Conservation (phyloP, 352 stramenopile species). For the Plasmopara viticola region DNA sequence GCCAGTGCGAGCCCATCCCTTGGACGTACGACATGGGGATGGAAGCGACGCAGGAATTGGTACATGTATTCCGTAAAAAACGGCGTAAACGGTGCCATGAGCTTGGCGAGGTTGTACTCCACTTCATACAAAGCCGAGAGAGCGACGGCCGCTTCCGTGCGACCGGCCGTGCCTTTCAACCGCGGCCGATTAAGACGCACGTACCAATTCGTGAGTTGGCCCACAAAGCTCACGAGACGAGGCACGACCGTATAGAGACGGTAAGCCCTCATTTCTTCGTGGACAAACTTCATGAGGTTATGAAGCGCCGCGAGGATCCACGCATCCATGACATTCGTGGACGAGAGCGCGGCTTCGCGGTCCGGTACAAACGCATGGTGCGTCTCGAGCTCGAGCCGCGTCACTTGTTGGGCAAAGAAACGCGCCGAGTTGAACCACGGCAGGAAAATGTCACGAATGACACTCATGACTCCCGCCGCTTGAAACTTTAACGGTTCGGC, state of each 20-base stretch:
- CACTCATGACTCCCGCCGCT: conserved; percentile 92
- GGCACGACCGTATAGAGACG: conserved; percentile 99
- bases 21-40: conserved; percentile 78
- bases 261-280: conserved; percentile 98
- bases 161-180: conserved; percentile 93
- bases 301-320: conserved; percentile 98
- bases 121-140: conserved; percentile 98
- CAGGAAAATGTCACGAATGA: conserved; percentile 98
- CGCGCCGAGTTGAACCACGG: conserved; percentile 99
- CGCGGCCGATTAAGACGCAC: conserved; percentile 97
- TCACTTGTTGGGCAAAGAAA: conserved; percentile 98
- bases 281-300: conserved; percentile 96
- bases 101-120: conserved; percentile 89
- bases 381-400: conserved; percentile 87
- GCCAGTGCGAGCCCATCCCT: conserved; percentile 54
- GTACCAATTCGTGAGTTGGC: conserved; percentile 99
- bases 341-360: conserved; percentile 77
- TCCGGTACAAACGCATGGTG: conserved; percentile 86
- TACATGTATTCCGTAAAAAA: conserved; percentile 99
- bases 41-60: conserved; percentile 95
- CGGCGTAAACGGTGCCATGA: conserved; percentile 99
- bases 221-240: conserved; percentile 96
- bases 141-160: conserved; percentile 75
- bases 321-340: conserved; percentile 97
- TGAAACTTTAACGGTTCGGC: conserved; percentile 98